Evolutionary conservation across 495 filamentous ascomycete species (phyloP).

Genomic region (Penicillium crystallinum): DNA sequence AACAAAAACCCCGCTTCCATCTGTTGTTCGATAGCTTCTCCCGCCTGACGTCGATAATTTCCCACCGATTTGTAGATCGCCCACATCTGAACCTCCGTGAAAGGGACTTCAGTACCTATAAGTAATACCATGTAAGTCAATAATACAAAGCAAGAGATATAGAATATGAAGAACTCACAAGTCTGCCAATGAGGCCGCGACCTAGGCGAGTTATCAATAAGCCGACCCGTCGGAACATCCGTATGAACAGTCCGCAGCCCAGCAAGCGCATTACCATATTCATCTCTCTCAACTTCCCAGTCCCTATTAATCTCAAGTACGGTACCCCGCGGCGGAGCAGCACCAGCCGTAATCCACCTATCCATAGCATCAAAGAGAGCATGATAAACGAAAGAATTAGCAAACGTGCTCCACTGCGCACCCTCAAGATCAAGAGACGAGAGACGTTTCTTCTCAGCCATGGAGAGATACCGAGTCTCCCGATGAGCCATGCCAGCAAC

Average conservation of each 20-base stretch:
- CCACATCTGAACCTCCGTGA: neutral
- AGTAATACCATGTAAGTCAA: neutral
- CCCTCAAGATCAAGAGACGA: neutral
- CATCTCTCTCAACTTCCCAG: conserved; percentile 4
- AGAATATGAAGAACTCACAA: neutral
- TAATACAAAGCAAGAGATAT: neutral
- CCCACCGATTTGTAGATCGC: neutral
- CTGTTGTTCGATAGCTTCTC: neutral
- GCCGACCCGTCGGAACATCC: neutral
- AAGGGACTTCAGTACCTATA: neutral
- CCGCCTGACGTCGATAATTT: neutral
- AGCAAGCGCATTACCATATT: conserved; percentile 4
- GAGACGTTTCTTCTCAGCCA: neutral
- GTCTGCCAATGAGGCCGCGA: conserved; percentile 5
- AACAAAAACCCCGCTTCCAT: conserved; percentile 5
- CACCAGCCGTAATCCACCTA: conserved; percentile 2
- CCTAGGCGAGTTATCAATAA: conserved; percentile 3
- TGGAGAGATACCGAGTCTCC: conserved; percentile 4
- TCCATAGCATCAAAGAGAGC: conserved; percentile 11
- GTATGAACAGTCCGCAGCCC: conserved; percentile 11
- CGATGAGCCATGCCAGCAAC: conserved; percentile 11
- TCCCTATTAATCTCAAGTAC: neutral
- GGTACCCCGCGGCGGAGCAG: neutral
- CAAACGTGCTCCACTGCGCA: conserved; percentile 7
- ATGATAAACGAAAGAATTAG: conserved; percentile 6